These are phyloP conservation scores for Balansia obtecta DNA, from an alignment of 2,329 filamentous ascomycete species.

Conservation along the genomic window DNA sequence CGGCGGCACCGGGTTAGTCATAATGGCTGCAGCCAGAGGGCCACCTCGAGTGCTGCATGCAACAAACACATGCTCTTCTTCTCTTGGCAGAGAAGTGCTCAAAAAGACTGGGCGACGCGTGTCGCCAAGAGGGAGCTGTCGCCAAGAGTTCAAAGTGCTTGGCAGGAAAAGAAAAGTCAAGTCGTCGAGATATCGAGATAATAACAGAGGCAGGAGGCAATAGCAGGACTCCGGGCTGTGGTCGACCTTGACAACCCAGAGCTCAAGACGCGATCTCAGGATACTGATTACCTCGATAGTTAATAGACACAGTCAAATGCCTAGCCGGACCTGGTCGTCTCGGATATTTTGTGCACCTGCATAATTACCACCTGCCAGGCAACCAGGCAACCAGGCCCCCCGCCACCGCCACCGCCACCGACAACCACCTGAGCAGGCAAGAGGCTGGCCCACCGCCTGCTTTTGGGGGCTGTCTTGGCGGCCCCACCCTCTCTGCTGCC, in stretches of 20 bases:
- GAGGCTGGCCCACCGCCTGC: too few species aligned
- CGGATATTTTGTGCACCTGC: too few species aligned
- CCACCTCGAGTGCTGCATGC: neutral
- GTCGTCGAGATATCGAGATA: neutral
- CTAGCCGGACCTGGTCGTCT: too few species aligned
- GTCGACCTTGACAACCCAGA: neutral
- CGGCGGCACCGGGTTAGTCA: neutral
- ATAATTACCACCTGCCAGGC: too few species aligned
- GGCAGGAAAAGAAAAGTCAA: neutral
- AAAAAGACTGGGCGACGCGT: slow-evolving; percentile 2
- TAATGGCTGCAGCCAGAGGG: neutral
- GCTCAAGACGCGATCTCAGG: too few species aligned
- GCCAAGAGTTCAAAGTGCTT: too few species aligned
- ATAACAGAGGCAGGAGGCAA: neutral
- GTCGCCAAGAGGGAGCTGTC: slow-evolving; percentile 2
- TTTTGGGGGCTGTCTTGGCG: too few species aligned
- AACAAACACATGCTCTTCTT: neutral
- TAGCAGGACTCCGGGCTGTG: neutral
- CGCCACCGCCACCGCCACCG: too few species aligned
- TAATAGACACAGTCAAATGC: too few species aligned
- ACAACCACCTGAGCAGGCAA: too few species aligned
- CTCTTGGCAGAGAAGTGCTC: neutral
- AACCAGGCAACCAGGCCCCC: neutral
- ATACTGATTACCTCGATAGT: too few species aligned
- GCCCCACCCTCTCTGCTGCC: neutral